These are phyloP conservation scores for Wickerhamiella hasegawae DNA, from an alignment of 805 yeast genomes.

Conservation along the genomic window DNA sequence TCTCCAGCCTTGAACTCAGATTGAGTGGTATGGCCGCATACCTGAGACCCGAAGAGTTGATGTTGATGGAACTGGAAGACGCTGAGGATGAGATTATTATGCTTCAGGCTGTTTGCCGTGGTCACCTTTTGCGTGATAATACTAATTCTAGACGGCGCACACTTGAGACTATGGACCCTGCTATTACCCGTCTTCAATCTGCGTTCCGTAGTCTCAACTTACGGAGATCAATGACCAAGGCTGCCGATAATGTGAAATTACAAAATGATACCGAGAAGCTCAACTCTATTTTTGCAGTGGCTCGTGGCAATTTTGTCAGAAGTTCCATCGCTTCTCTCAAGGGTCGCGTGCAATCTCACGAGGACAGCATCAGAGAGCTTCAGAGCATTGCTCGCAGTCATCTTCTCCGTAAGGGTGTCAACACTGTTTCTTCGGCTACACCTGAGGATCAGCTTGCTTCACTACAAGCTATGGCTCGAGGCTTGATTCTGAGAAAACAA, in stretches of 20 bases:
- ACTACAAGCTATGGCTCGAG: background rate
- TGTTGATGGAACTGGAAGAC: conserved; percentile 18
- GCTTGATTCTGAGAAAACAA: background rate
- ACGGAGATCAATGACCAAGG: background rate
- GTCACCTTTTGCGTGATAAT: background rate
- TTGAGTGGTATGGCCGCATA: too few species aligned
- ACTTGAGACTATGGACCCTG: background rate
- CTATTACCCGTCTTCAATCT: background rate
- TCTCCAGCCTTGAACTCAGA: background rate
- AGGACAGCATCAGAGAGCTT: background rate
- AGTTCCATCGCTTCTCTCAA: background rate
- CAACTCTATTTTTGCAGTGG: background rate
- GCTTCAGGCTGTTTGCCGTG: conserved; percentile 37
- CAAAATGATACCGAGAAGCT: background rate
- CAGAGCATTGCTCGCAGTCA: background rate
- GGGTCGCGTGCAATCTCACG: background rate
- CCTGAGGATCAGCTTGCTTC: background rate
- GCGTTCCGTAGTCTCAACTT: background rate
- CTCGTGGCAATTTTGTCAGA: background rate
- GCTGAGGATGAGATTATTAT: conserved; percentile 26
- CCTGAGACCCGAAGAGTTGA: conserved; percentile 15
- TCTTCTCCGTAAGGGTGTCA: background rate
- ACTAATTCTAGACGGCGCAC: background rate
- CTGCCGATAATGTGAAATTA: background rate
- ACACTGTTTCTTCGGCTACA: background rate